Conservation (phyloP, 345 rosid genomes). For the Arabis hirsuta region DNA sequence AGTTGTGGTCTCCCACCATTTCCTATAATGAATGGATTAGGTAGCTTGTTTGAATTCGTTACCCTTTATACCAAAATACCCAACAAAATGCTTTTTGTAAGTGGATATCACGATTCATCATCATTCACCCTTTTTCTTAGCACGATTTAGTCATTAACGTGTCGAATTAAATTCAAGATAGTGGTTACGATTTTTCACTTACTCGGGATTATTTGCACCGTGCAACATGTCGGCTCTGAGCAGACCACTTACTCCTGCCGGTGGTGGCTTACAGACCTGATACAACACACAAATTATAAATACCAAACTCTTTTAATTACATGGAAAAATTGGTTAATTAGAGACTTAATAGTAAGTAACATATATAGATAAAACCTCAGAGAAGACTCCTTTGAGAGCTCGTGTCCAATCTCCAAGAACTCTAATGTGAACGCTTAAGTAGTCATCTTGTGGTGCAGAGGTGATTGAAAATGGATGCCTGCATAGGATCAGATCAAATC, state of each 20-base stretch:
- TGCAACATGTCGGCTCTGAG: conserved; percentile 63
- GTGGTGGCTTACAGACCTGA: conserved; percentile 69
- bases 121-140: conserved; percentile 19
- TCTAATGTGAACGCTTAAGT: conserved; percentile 78
- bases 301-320: conserved; percentile 15
- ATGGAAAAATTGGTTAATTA: neutral
- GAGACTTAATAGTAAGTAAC: neutral
- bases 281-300: conserved; percentile 1
- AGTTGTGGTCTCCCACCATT: conserved; percentile 41
- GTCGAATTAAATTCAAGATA: conserved; percentile 25
- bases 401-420: conserved; percentile 82
- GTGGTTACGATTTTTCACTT: conserved; percentile 42
- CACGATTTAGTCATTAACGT: conserved; percentile 23
- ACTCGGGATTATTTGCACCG: conserved; percentile 60
- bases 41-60: conserved; percentile 26
- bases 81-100: conserved; percentile 18
- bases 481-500: conserved; percentile 1
- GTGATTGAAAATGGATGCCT: conserved; percentile 96
- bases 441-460: conserved; percentile 81
- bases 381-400: conserved; percentile 68
- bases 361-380: conserved; percentile 49
- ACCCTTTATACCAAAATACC: neutral
- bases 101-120: conserved; percentile 40
- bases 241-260: conserved; percentile 68
- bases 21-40: conserved; percentile 20